These are phyloP conservation scores for Aurantiochytrium sp. DNA, from an alignment of 108 stramenopile genomes.

Conservation along the genomic window DNA sequence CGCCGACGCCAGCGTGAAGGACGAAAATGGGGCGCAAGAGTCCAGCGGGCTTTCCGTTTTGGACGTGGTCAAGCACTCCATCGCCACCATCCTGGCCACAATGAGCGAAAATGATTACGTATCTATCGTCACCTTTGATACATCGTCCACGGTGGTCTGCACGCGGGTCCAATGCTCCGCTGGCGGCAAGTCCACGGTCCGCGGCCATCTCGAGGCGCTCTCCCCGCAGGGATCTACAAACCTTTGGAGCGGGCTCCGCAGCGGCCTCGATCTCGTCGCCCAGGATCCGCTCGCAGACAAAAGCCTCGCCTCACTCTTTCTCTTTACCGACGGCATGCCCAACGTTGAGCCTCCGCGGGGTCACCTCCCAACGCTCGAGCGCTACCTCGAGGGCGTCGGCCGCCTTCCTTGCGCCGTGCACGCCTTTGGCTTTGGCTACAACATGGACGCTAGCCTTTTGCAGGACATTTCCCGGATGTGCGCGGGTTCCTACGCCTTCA, in stretches of 20 bases:
- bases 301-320: background rate
- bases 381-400: slow-evolving; percentile 34
- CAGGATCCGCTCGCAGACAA: background rate
- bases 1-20: slow-evolving; percentile 27
- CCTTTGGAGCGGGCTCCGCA: slow-evolving; percentile 44
- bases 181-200: background rate
- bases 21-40: background rate
- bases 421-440: slow-evolving; percentile 52
- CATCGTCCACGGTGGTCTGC: background rate
- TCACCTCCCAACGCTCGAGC: slow-evolving; percentile 39
- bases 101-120: slow-evolving; percentile 25
- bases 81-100: slow-evolving; percentile 42
- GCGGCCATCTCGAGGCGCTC: slow-evolving; percentile 7
- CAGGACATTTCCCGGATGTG: slow-evolving; percentile 34
- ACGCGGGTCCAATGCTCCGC: background rate
- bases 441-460: slow-evolving; percentile 35
- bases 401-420: slow-evolving; percentile 22
- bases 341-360: slow-evolving; percentile 49
- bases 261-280: slow-evolving; percentile 38
- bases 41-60: slow-evolving; percentile 36
- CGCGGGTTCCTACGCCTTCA: slow-evolving; percentile 40
- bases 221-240: slow-evolving; percentile 37
- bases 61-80: slow-evolving; percentile 50
- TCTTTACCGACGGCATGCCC: slow-evolving; percentile 44
- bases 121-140: slow-evolving; percentile 42